Percentiles rank a stretch among this genome's conserved stretches.
These are phyloP conservation scores for Pezizomycotina sp. DNA, from an alignment of 2,329 filamentous ascomycete species.

Conservation along the genomic window DNA sequence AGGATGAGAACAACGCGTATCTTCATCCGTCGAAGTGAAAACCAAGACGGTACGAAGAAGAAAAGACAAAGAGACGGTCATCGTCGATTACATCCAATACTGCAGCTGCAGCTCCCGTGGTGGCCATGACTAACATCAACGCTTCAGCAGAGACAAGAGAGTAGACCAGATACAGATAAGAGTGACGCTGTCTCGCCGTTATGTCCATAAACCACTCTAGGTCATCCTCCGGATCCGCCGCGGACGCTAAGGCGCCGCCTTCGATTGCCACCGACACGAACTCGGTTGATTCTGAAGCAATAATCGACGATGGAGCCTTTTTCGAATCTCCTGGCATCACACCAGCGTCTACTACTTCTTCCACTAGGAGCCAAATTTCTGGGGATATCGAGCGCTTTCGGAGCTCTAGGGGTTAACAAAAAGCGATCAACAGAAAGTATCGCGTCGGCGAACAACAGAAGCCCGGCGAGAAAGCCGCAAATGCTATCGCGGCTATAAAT, in stretches of 20 bases:
- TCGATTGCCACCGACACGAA: conserved; percentile 3
- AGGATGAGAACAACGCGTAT: conserved; percentile 14
- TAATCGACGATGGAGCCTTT: neutral
- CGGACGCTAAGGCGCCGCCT: conserved; percentile 3
- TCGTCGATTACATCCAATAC: conserved; percentile 11
- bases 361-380: conserved; percentile 13
- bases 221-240: conserved; percentile 10
- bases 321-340: conserved; percentile 8
- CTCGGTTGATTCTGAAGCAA: neutral
- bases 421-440: conserved; percentile 6
- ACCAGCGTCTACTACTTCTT: conserved; percentile 9
- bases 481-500: conserved; percentile 32
- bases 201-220: conserved; percentile 16
- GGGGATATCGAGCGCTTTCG: conserved; percentile 12
- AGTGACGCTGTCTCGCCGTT: conserved; percentile 15
- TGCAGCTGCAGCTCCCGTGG: conserved; percentile 6
- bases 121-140: conserved; percentile 12
- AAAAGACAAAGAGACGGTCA: conserved; percentile 6
- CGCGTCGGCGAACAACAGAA: neutral
- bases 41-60: conserved; percentile 14
- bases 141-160: conserved; percentile 15
- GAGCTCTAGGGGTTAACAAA: conserved; percentile 3
- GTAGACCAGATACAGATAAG: conserved; percentile 15
- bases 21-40: conserved; percentile 12
- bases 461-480: conserved; percentile 27